Conservation (phyloP, 768 basidiomycete genomes). For the Rickenella mellea region DNA sequence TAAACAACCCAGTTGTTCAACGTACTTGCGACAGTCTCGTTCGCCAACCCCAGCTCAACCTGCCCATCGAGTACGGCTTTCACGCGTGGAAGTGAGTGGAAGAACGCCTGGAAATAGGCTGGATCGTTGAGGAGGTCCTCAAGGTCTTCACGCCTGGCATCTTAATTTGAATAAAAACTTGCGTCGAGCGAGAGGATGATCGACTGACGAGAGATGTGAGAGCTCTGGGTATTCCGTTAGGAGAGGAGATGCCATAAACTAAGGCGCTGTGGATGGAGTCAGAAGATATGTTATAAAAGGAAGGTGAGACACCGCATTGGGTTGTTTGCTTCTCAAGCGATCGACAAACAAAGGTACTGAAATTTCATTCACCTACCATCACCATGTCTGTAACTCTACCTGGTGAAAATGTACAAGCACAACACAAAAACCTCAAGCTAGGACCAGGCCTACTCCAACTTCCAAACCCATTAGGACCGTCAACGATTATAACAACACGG, state of each 20-base stretch:
- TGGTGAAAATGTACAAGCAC: constrained; percentile 67
- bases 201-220: constrained; percentile 55
- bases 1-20: constrained; percentile 9
- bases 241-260: constrained; percentile 11
- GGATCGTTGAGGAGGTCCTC: constrained; percentile 81
- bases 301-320: too few species aligned
- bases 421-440: constrained; percentile 74
- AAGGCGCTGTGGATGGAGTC: too few species aligned
- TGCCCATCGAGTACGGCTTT: constrained; percentile 69
- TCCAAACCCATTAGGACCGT: constrained; percentile 19
- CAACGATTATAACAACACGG: constrained; percentile 48
- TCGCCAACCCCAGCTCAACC: constrained; percentile 71
- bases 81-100: constrained; percentile 70
- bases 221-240: constrained; percentile 64
- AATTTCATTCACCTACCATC: constrained; percentile 9
- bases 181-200: constrained; percentile 7
- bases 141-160: constrained; percentile 77
- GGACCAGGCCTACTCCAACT: constrained; percentile 72
- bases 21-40: constrained; percentile 81
- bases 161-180: background rate
- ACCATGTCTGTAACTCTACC: constrained; percentile 64
- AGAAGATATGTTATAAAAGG: too few species aligned
- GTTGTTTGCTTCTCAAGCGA: too few species aligned
- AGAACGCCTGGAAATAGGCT: constrained; percentile 77
- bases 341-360: too few species aligned